These are phyloP conservation scores for Conringia planisiliqua DNA, from an alignment of 345 rosid species.

Conservation along the genomic window DNA sequence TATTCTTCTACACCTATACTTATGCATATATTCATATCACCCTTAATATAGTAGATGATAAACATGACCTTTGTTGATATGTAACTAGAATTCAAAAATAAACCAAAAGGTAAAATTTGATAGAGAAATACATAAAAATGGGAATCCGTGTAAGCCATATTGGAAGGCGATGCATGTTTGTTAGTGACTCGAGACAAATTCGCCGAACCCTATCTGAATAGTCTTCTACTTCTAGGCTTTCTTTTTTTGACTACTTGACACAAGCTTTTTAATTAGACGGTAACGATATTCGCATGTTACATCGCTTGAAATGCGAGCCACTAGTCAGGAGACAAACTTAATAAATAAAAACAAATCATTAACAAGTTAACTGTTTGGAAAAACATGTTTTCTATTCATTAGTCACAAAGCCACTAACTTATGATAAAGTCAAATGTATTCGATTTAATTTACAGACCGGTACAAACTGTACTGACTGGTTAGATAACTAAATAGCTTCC, in stretches of 20 bases:
- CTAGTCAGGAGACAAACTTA: background rate
- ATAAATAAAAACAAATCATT: background rate
- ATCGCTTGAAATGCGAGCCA: constrained; percentile 26
- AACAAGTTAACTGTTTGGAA: background rate
- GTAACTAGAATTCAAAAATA: background rate
- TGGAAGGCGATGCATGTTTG: constrained; percentile 35
- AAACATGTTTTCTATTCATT: background rate
- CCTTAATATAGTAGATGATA: background rate
- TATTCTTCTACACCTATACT: background rate
- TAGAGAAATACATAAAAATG: background rate
- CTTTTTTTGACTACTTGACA: constrained; percentile 8
- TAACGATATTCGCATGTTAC: constrained; percentile 23
- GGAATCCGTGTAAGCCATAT: constrained; percentile 22
- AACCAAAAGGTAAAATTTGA: background rate
- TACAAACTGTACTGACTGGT: background rate
- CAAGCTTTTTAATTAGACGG: background rate
- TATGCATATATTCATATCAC: background rate
- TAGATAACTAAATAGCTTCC: background rate
- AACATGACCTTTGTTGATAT: background rate
- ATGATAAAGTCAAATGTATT: background rate
- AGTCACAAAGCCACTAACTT: background rate
- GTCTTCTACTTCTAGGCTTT: constrained; percentile 25
- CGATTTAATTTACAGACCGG: background rate
- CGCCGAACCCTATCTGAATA: constrained; percentile 33
- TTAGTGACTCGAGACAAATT: constrained; percentile 34